Evolutionary conservation across 2,329 filamentous ascomycete species (phyloP).

Genomic region (Westerdykella sp.): DNA sequence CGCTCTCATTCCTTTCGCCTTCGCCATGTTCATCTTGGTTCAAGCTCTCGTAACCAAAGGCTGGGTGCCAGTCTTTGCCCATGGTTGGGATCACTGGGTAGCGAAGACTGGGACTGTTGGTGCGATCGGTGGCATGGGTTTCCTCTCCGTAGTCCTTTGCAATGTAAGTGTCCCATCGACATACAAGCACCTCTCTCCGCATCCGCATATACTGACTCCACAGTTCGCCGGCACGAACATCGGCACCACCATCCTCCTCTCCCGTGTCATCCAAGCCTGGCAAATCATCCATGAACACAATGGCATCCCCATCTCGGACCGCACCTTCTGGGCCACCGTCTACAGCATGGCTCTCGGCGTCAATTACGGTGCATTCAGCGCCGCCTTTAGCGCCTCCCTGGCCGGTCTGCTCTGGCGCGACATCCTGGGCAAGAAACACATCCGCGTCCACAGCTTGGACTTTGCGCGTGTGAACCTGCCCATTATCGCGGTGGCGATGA

Average conservation of each 20-base stretch:
- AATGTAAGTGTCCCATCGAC: slow-evolving; percentile 51
- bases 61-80: slow-evolving; percentile 66
- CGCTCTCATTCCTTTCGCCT: slow-evolving; percentile 63
- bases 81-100: slow-evolving; percentile 70
- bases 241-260: slow-evolving; percentile 67
- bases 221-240: slow-evolving; percentile 74
- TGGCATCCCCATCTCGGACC: slow-evolving; percentile 50
- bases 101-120: slow-evolving; percentile 62
- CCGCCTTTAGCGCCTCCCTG: slow-evolving; percentile 64
- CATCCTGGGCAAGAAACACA: slow-evolving; percentile 62
- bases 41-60: slow-evolving; percentile 67
- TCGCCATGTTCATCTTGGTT: slow-evolving; percentile 69
- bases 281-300: slow-evolving; percentile 50
- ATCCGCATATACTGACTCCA: background rate
- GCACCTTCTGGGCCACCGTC: slow-evolving; percentile 67
- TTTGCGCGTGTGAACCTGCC: slow-evolving; percentile 65
- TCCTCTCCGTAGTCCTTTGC: slow-evolving; percentile 63
- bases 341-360: slow-evolving; percentile 70
- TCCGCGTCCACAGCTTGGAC: slow-evolving; percentile 56
- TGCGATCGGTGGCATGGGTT: slow-evolving; percentile 65
- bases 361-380: slow-evolving; percentile 69
- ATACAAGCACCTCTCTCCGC: background rate
- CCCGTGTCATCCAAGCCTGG: slow-evolving; percentile 65
- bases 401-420: slow-evolving; percentile 68
- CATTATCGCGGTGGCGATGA: slow-evolving; percentile 65